Evolutionary conservation across 345 rosid genomes (phyloP).

Genomic region (Geranium rotundifolium): DNA sequence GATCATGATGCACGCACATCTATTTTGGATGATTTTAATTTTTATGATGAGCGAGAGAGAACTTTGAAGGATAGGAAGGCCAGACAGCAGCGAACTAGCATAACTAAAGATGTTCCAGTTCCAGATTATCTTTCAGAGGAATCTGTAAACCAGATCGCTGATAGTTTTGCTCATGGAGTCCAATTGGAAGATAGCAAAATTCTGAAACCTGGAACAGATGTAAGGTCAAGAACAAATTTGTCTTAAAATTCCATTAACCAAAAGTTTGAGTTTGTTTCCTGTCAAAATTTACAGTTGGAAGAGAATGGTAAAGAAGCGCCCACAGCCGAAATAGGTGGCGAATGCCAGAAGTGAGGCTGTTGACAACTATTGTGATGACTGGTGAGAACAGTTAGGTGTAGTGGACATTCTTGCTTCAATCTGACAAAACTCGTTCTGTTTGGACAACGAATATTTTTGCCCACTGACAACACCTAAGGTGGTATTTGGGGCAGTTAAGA

Average conservation of each 20-base stretch:
- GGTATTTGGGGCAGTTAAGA: no score
- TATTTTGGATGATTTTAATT: constrained; percentile 53
- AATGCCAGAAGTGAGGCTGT: no score
- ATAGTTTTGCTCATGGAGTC: constrained; percentile 23
- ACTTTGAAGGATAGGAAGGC: constrained; percentile 31
- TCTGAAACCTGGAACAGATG: not conserved
- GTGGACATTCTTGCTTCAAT: no score
- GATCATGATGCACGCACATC: constrained; percentile 40
- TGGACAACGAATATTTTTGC: no score
- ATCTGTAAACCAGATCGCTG: constrained; percentile 31
- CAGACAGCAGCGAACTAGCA: constrained; percentile 15
- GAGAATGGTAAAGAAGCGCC: no score
- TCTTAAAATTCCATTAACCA: not conserved
- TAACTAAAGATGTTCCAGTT: constrained; percentile 10
- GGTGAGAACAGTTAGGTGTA: no score
- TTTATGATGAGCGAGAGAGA: constrained; percentile 50
- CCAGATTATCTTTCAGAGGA: constrained; percentile 16
- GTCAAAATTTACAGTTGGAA: no score
- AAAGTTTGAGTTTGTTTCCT: no score
- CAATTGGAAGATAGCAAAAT: constrained; percentile 15
- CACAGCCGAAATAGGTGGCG: no score
- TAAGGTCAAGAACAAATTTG: not conserved
- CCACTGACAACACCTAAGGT: no score
- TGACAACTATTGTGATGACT: no score
- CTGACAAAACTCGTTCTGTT: no score